Evolutionary conservation across 306 rosid genomes (phyloP).

Genomic region (Lotus japonicus): DNA sequence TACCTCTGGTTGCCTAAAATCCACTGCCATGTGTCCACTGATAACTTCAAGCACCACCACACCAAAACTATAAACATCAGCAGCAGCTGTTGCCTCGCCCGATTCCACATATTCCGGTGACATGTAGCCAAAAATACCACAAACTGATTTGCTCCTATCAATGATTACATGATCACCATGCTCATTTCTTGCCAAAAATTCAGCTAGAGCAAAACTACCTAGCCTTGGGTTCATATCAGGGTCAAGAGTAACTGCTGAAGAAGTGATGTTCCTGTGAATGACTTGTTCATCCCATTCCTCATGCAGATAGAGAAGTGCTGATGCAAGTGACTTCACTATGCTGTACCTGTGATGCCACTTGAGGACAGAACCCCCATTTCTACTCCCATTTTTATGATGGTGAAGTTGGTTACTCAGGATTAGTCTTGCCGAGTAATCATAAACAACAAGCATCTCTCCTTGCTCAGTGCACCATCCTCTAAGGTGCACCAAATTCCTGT

Average conservation of each 20-base stretch:
- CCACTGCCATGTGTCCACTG: slow-evolving; percentile 66
- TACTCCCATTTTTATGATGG: slow-evolving; percentile 21
- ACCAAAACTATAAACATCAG: slow-evolving; percentile 80
- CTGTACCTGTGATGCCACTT: slow-evolving; percentile 63
- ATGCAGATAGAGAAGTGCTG: slow-evolving; percentile 73
- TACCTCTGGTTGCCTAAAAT: slow-evolving; percentile 72
- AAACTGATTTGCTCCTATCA: slow-evolving; percentile 34
- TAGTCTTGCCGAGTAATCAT: slow-evolving; percentile 65
- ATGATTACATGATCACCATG: slow-evolving; percentile 48
- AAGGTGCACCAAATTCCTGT: slow-evolving; percentile 72
- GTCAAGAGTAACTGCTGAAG: slow-evolving; percentile 74
- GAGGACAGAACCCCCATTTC: slow-evolving; percentile 28
- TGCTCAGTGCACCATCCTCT: slow-evolving; percentile 94
- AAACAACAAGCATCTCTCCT: slow-evolving; percentile 88
- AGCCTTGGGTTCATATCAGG: slow-evolving; percentile 74
- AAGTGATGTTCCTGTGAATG: slow-evolving; percentile 70
- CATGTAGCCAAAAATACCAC: slow-evolving; percentile 87
- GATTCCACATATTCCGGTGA: slow-evolving; percentile 69
- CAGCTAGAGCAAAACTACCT: slow-evolving; percentile 73
- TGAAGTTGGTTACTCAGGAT: slow-evolving; percentile 62
- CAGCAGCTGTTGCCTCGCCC: slow-evolving; percentile 52
- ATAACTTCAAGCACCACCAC: slow-evolving; percentile 71
- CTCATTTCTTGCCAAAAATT: slow-evolving; percentile 65
- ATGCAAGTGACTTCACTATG: slow-evolving; percentile 64
- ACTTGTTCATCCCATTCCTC: slow-evolving; percentile 97